Conservation (phyloP, 148 eudicot genomes). For the Nepenthes gracilis region DNA sequence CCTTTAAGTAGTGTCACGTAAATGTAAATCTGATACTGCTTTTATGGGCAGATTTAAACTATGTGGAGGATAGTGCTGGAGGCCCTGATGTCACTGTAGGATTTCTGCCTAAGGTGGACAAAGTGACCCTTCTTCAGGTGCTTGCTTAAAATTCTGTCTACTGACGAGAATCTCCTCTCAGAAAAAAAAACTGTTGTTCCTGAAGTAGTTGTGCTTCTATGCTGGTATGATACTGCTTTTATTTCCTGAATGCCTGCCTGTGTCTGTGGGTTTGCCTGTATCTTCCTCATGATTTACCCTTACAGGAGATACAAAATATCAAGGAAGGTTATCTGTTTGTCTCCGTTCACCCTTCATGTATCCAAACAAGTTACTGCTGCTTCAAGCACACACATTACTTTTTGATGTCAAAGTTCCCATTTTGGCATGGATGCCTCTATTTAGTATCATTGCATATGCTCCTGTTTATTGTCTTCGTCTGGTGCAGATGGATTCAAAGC, state of each 20-base stretch:
- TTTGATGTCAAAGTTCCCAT: too few relatives aligned
- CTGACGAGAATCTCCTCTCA: background rate
- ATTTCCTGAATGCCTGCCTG: too few relatives aligned
- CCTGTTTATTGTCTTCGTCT: background rate
- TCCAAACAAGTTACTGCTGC: too few relatives aligned
- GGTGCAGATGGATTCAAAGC: constrained; percentile 83
- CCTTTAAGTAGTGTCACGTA: background rate
- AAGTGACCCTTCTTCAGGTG: constrained; percentile 95
- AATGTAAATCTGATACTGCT: background rate
- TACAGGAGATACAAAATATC: too few relatives aligned
- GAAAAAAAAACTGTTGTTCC: background rate
- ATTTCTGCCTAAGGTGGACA: constrained; percentile 73
- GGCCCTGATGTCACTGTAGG: constrained; percentile 98
- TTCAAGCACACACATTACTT: too few relatives aligned
- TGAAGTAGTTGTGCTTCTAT: background rate
- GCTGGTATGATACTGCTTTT: too few relatives aligned
- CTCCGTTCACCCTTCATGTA: too few relatives aligned
- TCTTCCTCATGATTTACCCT: too few relatives aligned
- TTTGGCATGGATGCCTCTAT: too few relatives aligned
- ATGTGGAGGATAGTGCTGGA: constrained; percentile 94
- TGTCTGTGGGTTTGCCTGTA: too few relatives aligned
- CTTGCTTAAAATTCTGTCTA: constrained; percentile 1
- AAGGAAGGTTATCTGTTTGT: too few relatives aligned
- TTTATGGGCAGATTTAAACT: constrained; percentile 57
- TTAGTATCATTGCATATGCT: too few relatives aligned